Percentiles rank a stretch among this genome's conserved stretches.
These are phyloP conservation scores for Ammopiptanthus mongolicus DNA, from an alignment of 306 rosid species.

Conservation along the genomic window DNA sequence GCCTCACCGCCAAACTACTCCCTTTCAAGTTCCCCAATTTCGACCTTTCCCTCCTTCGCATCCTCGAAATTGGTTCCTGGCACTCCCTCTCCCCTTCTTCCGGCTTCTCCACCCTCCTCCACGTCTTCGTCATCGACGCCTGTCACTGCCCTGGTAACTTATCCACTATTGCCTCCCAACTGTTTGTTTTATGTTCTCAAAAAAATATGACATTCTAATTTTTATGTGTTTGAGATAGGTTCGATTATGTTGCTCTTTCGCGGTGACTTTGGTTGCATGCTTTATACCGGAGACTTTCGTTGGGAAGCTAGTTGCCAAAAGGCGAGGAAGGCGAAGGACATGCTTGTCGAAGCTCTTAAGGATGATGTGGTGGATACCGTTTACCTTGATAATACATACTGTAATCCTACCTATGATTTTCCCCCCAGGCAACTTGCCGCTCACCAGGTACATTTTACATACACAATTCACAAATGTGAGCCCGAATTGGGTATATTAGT, in stretches of 20 bases:
- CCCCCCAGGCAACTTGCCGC: conserved; percentile 52
- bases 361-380: conserved; percentile 41
- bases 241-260: conserved; percentile 66
- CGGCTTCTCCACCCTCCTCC: conserved; percentile 14
- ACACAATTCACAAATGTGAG: no score
- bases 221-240: conserved; percentile 24
- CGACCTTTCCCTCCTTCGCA: conserved; percentile 57
- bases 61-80: conserved; percentile 40
- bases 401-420: conserved; percentile 61
- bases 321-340: conserved; percentile 30
- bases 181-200: conserved; percentile 23
- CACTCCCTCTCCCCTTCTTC: conserved; percentile 42
- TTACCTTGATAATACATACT: conserved; percentile 69
- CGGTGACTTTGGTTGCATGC: conserved; percentile 61
- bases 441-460: conserved; percentile 48
- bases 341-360: conserved; percentile 42
- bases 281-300: conserved; percentile 68
- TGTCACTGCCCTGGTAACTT: conserved; percentile 62
- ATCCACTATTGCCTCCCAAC: background rate
- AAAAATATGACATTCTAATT: background rate
- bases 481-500: no score
- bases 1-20: conserved; percentile 58
- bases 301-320: conserved; percentile 51
- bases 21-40: conserved; percentile 54
- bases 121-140: conserved; percentile 59